Conservation (phyloP, 352 stramenopile species). For the Elongisporangium anandrum region DNA sequence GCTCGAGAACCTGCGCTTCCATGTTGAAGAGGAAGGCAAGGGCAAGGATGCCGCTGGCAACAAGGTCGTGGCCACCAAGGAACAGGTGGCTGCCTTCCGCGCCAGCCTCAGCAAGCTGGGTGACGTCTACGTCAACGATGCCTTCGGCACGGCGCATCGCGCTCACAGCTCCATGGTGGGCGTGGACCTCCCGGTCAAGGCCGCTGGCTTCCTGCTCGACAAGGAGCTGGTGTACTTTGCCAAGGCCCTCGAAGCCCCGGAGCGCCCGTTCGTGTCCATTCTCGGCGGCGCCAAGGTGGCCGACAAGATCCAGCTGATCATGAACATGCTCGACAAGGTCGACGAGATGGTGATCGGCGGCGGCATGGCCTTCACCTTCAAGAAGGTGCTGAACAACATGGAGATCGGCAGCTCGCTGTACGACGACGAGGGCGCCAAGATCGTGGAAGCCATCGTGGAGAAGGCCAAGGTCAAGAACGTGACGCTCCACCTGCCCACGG, state of each 20-base stretch:
- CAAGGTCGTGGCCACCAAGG: conserved; percentile 90
- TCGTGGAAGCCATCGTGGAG: conserved; percentile 92
- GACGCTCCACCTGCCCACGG: conserved; percentile 95
- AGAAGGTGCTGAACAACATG: conserved; percentile 97
- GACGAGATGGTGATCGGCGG: conserved; percentile 99
- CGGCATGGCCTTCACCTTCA: conserved; percentile 99
- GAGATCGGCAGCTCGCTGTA: conserved; percentile 94
- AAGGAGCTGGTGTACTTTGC: conserved; percentile 99
- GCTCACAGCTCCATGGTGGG: conserved; percentile 98
- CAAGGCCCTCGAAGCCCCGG: conserved; percentile 96
- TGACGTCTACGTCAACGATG: conserved; percentile 99
- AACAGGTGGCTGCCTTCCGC: conserved; percentile 91
- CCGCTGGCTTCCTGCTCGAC: conserved; percentile 96
- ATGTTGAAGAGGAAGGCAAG: conserved; percentile 95
- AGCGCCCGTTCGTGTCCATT: conserved; percentile 97
- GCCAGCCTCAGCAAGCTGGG: conserved; percentile 89
- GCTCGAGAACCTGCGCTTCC: conserved; percentile 99
- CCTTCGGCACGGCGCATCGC: conserved; percentile 99
- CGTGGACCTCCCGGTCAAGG: conserved; percentile 86
- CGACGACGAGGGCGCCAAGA: conserved; percentile 83
- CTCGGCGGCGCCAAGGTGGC: conserved; percentile 99
- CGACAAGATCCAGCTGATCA: conserved; percentile 99
- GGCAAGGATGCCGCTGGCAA: conserved; percentile 75
- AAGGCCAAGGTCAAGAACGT: conserved; percentile 98
- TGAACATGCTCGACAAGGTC: conserved; percentile 98